These are phyloP conservation scores for Solanum chilense DNA, from an alignment of 257 asterid genomes.

Conservation along the genomic window DNA sequence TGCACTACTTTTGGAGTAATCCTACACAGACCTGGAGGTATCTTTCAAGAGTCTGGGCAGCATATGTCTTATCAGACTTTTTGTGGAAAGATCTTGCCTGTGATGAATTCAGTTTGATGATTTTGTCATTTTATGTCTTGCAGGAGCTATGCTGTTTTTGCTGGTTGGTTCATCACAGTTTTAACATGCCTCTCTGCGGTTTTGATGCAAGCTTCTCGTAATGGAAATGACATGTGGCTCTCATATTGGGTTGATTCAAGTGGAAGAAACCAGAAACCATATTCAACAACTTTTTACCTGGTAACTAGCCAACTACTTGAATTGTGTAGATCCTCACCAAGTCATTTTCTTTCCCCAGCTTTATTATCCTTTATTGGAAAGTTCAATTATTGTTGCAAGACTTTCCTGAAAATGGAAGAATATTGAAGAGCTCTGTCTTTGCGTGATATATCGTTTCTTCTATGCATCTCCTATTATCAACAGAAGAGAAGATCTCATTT, in stretches of 20 bases:
- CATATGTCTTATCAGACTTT: not conserved
- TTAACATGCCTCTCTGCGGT: constrained; percentile 65
- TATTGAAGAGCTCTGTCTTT: not conserved
- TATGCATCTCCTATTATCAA: not conserved
- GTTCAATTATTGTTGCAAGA: not conserved
- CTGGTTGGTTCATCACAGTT: constrained; percentile 64
- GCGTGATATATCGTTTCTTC: not conserved
- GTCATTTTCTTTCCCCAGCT: not conserved
- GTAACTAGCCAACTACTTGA: constrained; percentile 22
- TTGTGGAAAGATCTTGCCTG: not conserved
- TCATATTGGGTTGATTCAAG: constrained; percentile 93
- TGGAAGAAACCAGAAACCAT: constrained; percentile 33
- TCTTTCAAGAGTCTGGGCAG: not conserved
- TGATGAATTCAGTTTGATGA: not conserved
- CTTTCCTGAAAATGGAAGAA: not conserved
- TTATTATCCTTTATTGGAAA: not conserved
- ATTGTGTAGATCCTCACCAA: not conserved
- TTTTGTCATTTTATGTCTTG: constrained; percentile 4
- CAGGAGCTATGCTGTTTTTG: constrained; percentile 87
- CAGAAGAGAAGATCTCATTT: not conserved
- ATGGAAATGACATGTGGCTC: constrained; percentile 93
- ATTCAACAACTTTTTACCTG: constrained; percentile 70
- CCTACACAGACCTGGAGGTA: not conserved
- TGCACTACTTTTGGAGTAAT: not conserved
- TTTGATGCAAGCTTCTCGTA: constrained; percentile 96